Conservation (phyloP, 1,139 yeast genomes). For the Suhomyces maxii region DNA sequence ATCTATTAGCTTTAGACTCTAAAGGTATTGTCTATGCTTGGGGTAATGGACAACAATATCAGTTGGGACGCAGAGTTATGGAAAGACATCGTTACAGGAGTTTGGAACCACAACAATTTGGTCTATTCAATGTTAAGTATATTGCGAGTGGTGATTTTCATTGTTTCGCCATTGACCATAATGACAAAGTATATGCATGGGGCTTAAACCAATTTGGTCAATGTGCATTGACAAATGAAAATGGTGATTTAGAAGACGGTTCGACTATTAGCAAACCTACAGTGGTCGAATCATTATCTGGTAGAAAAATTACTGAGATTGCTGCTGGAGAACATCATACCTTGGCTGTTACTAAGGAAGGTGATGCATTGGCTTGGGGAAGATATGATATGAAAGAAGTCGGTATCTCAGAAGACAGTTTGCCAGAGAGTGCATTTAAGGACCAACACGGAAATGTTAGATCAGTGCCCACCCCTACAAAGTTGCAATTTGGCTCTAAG, state of each 20-base stretch:
- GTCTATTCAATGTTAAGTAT: slow-evolving; percentile 70
- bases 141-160: slow-evolving; percentile 95
- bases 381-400: slow-evolving; percentile 90
- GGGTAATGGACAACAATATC: slow-evolving; percentile 96
- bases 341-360: slow-evolving; percentile 67
- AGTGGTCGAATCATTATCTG: slow-evolving; percentile 58
- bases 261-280: slow-evolving; percentile 80
- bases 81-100: slow-evolving; percentile 74
- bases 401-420: slow-evolving; percentile 67
- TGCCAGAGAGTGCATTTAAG: slow-evolving; percentile 65
- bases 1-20: slow-evolving; percentile 75
- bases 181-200: slow-evolving; percentile 80
- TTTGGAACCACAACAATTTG: slow-evolving; percentile 76
- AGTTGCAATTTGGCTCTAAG: slow-evolving; percentile 39
- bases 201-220: slow-evolving; percentile 97
- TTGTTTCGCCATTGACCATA: slow-evolving; percentile 83
- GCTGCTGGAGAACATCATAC: slow-evolving; percentile 97
- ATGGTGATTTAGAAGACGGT: slow-evolving; percentile 70
- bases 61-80: slow-evolving; percentile 79
- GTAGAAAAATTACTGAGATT: slow-evolving; percentile 57
- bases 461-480: slow-evolving; percentile 85
- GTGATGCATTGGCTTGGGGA: slow-evolving; percentile 83
- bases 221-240: slow-evolving; percentile 69
- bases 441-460: slow-evolving; percentile 83
- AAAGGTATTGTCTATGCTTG: slow-evolving; percentile 91